Evolutionary conservation across 805 yeast genomes (phyloP).

Genomic region (Metschnikowia henanensis): DNA sequence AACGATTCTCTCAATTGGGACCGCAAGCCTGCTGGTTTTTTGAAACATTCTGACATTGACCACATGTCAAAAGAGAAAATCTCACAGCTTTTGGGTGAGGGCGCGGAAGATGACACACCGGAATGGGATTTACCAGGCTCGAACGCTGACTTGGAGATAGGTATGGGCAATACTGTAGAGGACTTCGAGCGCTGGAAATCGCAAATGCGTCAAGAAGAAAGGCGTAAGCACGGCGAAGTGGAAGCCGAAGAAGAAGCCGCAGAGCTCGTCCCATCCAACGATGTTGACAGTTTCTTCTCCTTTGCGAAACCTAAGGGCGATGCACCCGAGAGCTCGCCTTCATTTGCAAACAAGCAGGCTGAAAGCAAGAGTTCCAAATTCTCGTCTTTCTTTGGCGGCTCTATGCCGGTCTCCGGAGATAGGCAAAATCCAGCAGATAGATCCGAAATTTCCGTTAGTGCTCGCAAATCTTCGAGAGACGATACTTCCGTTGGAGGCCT

Average conservation of each 20-base stretch:
- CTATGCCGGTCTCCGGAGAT: conserved; percentile 1
- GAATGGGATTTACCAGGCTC: conserved; percentile 40
- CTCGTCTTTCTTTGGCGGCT: conserved; percentile 18
- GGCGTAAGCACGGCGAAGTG: conserved; percentile 44
- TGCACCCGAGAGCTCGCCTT: conserved; percentile 7
- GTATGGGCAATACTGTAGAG: conserved; percentile 52
- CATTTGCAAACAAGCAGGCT: conserved; percentile 11
- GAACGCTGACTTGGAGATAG: conserved; percentile 23
- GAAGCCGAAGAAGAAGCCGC: conserved; percentile 11
- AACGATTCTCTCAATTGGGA: conserved; percentile 32
- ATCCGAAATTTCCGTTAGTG: not conserved
- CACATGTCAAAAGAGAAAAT: conserved; percentile 32
- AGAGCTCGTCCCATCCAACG: conserved; percentile 28
- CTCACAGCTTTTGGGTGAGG: conserved; percentile 37
- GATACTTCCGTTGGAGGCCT: conserved; percentile 7
- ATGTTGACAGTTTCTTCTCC: conserved; percentile 45
- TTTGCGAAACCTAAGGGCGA: conserved; percentile 34
- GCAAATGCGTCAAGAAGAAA: conserved; percentile 51
- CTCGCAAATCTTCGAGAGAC: not conserved
- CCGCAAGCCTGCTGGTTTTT: conserved; percentile 24
- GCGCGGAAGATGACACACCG: conserved; percentile 35
- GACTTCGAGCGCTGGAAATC: conserved; percentile 63
- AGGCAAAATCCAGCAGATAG: not conserved
- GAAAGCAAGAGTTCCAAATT: conserved; percentile 26
- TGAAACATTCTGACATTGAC: conserved; percentile 27